phyloP scores from a whole-genome alignment of 768 basidiomycete species.

The Mycena floridula region DNA sequence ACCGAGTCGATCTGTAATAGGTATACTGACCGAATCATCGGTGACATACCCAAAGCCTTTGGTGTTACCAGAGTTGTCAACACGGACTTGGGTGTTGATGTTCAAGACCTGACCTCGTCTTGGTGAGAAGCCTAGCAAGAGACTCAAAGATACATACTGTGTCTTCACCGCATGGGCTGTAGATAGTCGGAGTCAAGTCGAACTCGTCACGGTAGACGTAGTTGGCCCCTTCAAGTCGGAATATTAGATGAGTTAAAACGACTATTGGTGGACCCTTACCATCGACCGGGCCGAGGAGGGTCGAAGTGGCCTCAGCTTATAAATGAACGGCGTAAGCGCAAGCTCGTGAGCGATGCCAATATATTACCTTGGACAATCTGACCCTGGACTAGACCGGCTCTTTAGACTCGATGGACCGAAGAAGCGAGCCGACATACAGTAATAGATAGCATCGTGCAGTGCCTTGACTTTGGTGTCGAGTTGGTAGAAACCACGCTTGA shows the following conservation, averaged over 20 bases:
- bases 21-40: not conserved
- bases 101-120: not conserved
- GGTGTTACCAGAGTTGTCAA: not conserved
- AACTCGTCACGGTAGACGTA: not conserved
- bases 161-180: not conserved
- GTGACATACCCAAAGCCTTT: not conserved
- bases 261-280: not conserved
- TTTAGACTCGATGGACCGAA: not conserved
- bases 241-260: not conserved
- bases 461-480: not conserved
- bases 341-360: not conserved
- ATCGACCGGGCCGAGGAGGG: not conserved
- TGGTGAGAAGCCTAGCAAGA: not conserved
- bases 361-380: not conserved
- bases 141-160: not conserved
- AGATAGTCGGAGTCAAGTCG: not conserved
- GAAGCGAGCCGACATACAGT: not conserved
- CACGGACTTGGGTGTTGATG: not conserved
- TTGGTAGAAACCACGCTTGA: not conserved
- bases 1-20: not conserved
- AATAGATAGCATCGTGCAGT: not conserved
- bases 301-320: not conserved
- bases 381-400: not conserved
- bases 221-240: not conserved
- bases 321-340: not conserved